phyloP scores from a whole-genome alignment of 352 stramenopile genomes.

The Pythium aristosporum region DNA sequence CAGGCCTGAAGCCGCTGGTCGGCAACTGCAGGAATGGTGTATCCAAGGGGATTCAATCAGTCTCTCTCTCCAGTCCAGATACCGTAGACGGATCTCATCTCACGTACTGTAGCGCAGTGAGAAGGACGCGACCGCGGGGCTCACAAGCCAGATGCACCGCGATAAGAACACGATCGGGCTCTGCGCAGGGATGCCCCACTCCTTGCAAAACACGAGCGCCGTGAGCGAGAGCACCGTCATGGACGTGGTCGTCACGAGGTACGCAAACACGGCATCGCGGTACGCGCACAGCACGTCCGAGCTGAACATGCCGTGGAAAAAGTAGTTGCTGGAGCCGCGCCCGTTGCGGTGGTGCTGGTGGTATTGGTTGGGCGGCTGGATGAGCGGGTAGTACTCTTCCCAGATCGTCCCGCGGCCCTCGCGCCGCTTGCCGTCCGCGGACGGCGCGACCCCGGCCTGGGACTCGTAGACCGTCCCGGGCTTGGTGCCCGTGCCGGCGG shows the following conservation, averaged over 20 bases:
- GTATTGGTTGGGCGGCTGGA: conserved; percentile 81
- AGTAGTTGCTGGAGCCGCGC: conserved; percentile 75
- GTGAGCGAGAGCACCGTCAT: conserved; percentile 82
- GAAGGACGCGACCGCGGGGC: conserved; percentile 64
- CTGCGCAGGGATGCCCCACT: conserved; percentile 61
- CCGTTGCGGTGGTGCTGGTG: conserved; percentile 73
- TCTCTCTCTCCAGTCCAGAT: not conserved
- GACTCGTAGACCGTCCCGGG: conserved; percentile 35
- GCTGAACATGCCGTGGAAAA: conserved; percentile 89
- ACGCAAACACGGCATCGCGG: conserved; percentile 77
- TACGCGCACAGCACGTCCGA: conserved; percentile 85
- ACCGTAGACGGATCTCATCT: not conserved
- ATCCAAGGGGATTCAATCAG: not conserved
- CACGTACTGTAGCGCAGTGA: conserved; percentile 71
- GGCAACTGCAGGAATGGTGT: conserved; percentile 39
- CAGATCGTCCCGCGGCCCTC: conserved; percentile 51
- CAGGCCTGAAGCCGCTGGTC: conserved; percentile 68
- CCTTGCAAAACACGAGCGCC: conserved; percentile 81
- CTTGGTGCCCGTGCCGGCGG: conserved; percentile 15
- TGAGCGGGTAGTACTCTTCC: conserved; percentile 88
- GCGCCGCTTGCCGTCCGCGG: conserved; percentile 18
- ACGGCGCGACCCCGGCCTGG: conserved; percentile 20
- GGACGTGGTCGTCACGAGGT: conserved; percentile 72
- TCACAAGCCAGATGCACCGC: conserved; percentile 71
- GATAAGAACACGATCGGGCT: conserved; percentile 55